Base-by-base conservation (phyloP, 495 filamentous ascomycete species). In the Immersiella caudata region DNA sequence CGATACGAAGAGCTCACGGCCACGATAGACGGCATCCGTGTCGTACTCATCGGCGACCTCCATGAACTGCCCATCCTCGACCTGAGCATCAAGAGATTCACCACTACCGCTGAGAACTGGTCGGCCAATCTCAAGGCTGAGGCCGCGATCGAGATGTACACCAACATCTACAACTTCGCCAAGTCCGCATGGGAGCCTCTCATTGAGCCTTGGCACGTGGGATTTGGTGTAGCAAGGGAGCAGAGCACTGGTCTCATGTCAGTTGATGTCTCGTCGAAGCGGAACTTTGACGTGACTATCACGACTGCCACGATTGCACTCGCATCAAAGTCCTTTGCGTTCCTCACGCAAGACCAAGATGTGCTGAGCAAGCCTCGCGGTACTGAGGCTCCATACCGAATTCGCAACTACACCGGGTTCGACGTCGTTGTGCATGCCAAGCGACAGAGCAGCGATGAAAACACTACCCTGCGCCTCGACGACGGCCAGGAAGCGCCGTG, bases 101-200 rank as follows among this genome's bases (percentile, higher is more conserved):
- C 85, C 27, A 86, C 93, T 12, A 87, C 89, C 64, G 89, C 95
- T 16, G 86, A 89, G 67, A 92, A 99, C 78, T 99, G 95, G 95
- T 93, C 94, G 5, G 89, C 89, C 20, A 90, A 89, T 12, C 83
- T 98, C 79, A 93, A 87, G 71, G 93, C 92, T 1, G 93, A 97
- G 73, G 92, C 92, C 0, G 92, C 82, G 36, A 89, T 98, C 62
- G 93, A 98, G 70, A 93, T 93, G 65, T 97, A 95, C 77, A 83
- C 96, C 71, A 99, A 98, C 75, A 89, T 98, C 60, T 98, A 96
- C 83, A 99, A 98, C 77, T 99, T 99, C 78, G 94, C 95, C 22
- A 98, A 99, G 76, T 98, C 96, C 0, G 91, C 93, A 9, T 99
- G 95, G 95, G 95, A 98, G 76, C 95, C 95, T 9, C 81, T 99